Evolutionary conservation across 371 early-diverging fungal genomes (phyloP).

Genomic region (Mucor indicus): DNA sequence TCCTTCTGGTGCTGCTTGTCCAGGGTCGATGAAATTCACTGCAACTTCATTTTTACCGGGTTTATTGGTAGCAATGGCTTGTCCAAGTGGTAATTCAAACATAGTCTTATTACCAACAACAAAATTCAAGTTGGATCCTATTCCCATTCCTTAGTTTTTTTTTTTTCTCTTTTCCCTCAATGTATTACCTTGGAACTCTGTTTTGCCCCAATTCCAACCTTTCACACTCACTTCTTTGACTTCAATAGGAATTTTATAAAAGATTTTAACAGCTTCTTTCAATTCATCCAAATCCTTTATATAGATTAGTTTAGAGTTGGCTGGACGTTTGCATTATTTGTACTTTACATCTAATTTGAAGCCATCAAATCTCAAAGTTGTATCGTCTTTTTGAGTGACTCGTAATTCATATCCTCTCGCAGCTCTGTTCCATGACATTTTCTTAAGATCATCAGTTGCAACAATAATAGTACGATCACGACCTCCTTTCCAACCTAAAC

Average conservation of each 20-base stretch:
- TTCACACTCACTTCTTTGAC: constrained; percentile 79
- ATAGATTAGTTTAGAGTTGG: no score
- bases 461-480: constrained; percentile 62
- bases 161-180: background rate
- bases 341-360: constrained; percentile 72
- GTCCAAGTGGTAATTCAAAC: constrained; percentile 89
- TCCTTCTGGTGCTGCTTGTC: constrained; percentile 55
- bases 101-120: constrained; percentile 78
- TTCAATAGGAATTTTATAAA: constrained; percentile 78
- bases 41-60: constrained; percentile 91
- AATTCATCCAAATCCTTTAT: constrained; percentile 78
- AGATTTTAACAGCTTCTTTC: constrained; percentile 60
- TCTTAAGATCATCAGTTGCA: constrained; percentile 64
- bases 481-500: constrained; percentile 81
- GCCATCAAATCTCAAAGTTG: constrained; percentile 83
- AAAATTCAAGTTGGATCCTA: constrained; percentile 76
- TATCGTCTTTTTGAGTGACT: constrained; percentile 68
- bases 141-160: no score
- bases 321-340: background rate
- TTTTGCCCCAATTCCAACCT: constrained; percentile 97
- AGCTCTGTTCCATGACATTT: constrained; percentile 74
- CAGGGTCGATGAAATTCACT: constrained; percentile 81
- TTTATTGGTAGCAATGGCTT: constrained; percentile 86
- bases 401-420: constrained; percentile 85
- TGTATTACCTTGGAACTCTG: constrained; percentile 72